Conservation (phyloP, 2,329 filamentous ascomycete genomes). For the Calycina marina region DNA sequence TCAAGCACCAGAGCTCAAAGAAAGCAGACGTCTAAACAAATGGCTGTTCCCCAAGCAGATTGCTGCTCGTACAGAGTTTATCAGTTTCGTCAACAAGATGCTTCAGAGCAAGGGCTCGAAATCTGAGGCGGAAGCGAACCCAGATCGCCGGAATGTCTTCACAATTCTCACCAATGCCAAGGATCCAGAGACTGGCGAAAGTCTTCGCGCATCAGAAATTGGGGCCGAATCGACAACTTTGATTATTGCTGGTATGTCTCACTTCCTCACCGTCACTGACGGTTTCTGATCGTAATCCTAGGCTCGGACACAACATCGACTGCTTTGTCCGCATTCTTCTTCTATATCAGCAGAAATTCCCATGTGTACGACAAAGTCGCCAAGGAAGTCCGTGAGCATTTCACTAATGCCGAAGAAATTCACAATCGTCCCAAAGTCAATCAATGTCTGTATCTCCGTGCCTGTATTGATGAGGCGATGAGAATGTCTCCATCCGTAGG, state of each 20-base stretch:
- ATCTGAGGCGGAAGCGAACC: constrained; percentile 45
- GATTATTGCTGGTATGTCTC: constrained; percentile 4
- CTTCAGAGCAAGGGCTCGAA: constrained; percentile 57
- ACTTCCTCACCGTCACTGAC: no score
- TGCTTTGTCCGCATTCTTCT: constrained; percentile 24
- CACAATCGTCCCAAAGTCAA: constrained; percentile 17
- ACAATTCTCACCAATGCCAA: constrained; percentile 43
- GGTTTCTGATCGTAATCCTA: constrained; percentile 14
- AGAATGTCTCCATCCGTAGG: constrained; percentile 17
- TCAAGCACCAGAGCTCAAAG: not conserved
- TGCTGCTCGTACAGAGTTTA: not conserved
- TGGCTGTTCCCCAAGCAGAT: not conserved
- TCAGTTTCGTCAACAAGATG: constrained; percentile 31
- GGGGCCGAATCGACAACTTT: constrained; percentile 12
- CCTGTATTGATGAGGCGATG: constrained; percentile 26
- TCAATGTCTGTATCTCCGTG: constrained; percentile 26
- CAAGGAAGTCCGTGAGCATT: constrained; percentile 14
- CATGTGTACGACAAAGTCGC: constrained; percentile 19
- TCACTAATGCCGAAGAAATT: constrained; percentile 23
- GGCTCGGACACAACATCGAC: constrained; percentile 29
- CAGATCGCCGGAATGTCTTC: constrained; percentile 55
- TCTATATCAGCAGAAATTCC: constrained; percentile 25
- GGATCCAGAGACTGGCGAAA: not conserved
- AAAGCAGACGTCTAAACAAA: not conserved
- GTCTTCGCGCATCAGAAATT: constrained; percentile 23